Percentiles rank a stretch among this genome's conserved stretches.
Evolutionary conservation across 2,329 filamentous ascomycete species (phyloP).

Genomic region (Tricladium varicosporioides): DNA sequence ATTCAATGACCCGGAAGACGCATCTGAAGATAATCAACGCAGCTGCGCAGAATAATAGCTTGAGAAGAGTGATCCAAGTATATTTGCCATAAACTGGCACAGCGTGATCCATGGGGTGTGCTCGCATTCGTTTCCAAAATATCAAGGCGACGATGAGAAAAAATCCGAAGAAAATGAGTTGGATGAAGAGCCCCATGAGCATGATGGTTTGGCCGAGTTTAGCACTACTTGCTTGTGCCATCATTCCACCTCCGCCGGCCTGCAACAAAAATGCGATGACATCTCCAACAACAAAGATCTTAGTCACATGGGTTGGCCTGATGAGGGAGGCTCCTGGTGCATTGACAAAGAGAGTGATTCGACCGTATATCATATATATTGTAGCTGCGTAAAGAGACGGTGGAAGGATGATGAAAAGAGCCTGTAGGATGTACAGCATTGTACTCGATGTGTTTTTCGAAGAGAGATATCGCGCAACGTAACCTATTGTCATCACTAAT

Average conservation of each 20-base stretch:
- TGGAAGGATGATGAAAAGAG: slow-evolving; percentile 30
- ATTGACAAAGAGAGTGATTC: slow-evolving; percentile 23
- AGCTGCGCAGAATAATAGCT: slow-evolving; percentile 38
- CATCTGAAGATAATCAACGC: slow-evolving; percentile 44
- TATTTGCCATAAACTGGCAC: not conserved
- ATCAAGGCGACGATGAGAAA: slow-evolving; percentile 37
- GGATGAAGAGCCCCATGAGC: slow-evolving; percentile 45
- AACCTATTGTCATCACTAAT: slow-evolving; percentile 26
- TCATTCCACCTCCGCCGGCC: slow-evolving; percentile 30
- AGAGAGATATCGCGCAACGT: slow-evolving; percentile 17
- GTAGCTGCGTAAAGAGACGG: slow-evolving; percentile 34
- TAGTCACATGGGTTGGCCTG: slow-evolving; percentile 46
- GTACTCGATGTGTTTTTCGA: slow-evolving; percentile 30
- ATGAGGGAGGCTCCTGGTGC: slow-evolving; percentile 35
- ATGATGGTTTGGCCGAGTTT: slow-evolving; percentile 11
- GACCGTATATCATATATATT: slow-evolving; percentile 34
- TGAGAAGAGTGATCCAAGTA: slow-evolving; percentile 37
- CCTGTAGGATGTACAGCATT: slow-evolving; percentile 31
- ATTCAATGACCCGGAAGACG: slow-evolving; percentile 46
- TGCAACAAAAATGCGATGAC: slow-evolving; percentile 53
- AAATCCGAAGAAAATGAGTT: slow-evolving; percentile 48
- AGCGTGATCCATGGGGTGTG: not conserved
- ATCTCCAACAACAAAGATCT: slow-evolving; percentile 55
- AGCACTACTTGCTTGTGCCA: slow-evolving; percentile 4
- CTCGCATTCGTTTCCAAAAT: slow-evolving; percentile 10